These are phyloP conservation scores for Penstemon newberryi DNA, from an alignment of 257 asterid genomes.

Conservation along the genomic window DNA sequence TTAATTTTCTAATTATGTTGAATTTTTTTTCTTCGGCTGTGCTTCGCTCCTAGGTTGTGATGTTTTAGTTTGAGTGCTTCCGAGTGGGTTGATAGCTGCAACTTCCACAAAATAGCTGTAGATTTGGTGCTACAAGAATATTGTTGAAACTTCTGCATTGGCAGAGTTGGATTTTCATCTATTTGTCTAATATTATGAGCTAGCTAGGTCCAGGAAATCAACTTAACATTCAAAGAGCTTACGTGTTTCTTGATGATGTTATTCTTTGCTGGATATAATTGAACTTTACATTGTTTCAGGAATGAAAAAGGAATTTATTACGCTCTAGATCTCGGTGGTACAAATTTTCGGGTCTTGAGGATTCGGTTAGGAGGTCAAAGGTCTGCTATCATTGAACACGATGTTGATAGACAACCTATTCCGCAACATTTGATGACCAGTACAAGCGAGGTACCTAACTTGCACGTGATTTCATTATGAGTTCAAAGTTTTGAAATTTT, in stretches of 20 bases:
- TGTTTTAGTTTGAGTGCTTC: not conserved
- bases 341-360: constrained; percentile 55
- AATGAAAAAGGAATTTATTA: constrained; percentile 54
- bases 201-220: not conserved
- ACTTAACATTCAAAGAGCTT: not conserved
- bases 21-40: constrained; percentile 3
- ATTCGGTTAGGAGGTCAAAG: constrained; percentile 52
- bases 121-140: constrained; percentile 5
- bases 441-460: constrained; percentile 50
- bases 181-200: constrained; percentile 5
- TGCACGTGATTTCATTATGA: constrained; percentile 7
- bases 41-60: not conserved
- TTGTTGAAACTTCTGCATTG: not conserved
- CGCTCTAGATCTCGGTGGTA: constrained; percentile 60
- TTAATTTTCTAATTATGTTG: not conserved
- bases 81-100: constrained; percentile 5
- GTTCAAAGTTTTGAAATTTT: constrained; percentile 15
- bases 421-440: constrained; percentile 52
- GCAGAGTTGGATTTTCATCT: not conserved
- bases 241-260: not conserved
- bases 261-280: not conserved
- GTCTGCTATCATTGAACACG: constrained; percentile 42
- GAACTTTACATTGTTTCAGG: constrained; percentile 27
- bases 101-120: not conserved
- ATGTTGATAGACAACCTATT: constrained; percentile 47